Percentiles rank a stretch among this genome's conserved stretches.
Evolutionary conservation across 257 asterid genomes (phyloP).

Genomic region (Solanum pinnatisectum): DNA sequence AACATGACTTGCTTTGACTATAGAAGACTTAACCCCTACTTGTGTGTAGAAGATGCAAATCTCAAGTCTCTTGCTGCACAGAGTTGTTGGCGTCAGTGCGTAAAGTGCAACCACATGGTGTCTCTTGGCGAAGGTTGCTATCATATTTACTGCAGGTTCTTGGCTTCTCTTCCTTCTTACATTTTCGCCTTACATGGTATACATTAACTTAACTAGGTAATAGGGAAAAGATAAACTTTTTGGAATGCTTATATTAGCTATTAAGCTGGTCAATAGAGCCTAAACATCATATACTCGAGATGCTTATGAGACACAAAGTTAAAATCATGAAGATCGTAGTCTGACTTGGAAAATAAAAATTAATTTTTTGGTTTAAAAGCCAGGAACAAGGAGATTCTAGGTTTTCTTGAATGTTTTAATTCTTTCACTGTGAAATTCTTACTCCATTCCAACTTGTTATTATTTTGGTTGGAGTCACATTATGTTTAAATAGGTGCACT

Average conservation of each 20-base stretch:
- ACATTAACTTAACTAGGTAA: neutral
- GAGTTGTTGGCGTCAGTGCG: slow-evolving; percentile 12
- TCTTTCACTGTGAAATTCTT: neutral
- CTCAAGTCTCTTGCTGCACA: slow-evolving; percentile 9
- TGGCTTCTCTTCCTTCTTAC: neutral
- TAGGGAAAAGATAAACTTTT: neutral
- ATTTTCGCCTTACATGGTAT: neutral
- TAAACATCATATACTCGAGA: neutral
- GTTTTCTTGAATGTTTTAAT: neutral
- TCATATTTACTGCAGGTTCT: slow-evolving; percentile 7
- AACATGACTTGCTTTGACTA: slow-evolving; percentile 12
- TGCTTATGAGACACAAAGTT: neutral
- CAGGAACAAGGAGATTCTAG: neutral
- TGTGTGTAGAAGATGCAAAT: slow-evolving; percentile 4
- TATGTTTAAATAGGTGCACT: neutral
- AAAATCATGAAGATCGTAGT: neutral
- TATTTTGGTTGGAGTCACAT: neutral
- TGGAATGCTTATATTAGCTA: neutral
- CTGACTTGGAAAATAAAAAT: neutral
- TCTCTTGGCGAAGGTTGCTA: slow-evolving; percentile 17
- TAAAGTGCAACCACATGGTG: slow-evolving; percentile 19
- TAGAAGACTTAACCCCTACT: neutral
- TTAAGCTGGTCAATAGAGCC: neutral
- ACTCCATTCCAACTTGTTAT: neutral
- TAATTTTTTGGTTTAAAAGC: neutral